A percentile compares a stretch with the other conserved stretches of the same genome.
These are phyloP conservation scores for Serendipita sp. DNA, from an alignment of 1,284 basidiomycete species.

Conservation along the genomic window DNA sequence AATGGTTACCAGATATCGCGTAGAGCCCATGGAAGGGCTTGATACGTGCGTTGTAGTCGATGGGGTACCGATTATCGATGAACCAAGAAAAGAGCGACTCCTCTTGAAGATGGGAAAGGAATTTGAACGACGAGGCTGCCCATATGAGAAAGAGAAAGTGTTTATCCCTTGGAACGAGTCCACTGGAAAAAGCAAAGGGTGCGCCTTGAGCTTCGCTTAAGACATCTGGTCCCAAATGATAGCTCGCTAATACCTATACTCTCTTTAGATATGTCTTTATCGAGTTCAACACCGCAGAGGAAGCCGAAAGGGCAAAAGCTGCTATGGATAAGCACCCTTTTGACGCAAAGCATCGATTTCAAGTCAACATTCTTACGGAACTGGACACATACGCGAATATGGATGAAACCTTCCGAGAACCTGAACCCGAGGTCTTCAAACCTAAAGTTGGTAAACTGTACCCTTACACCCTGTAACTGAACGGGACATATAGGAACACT, in stretches of 20 bases:
- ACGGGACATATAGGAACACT: slow-evolving; percentile 59
- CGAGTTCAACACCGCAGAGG: slow-evolving; percentile 69
- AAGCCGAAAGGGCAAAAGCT: slow-evolving; percentile 69
- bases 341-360: slow-evolving; percentile 84
- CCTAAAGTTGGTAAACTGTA: slow-evolving; percentile 44
- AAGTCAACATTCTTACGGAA: slow-evolving; percentile 84
- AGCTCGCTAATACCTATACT: slow-evolving; percentile 4
- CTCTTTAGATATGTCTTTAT: slow-evolving; percentile 69
- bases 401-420: slow-evolving; percentile 75
- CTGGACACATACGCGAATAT: slow-evolving; percentile 75
- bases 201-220: slow-evolving; percentile 18
- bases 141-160: slow-evolving; percentile 64
- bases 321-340: slow-evolving; percentile 80
- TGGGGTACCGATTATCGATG: slow-evolving; percentile 76
- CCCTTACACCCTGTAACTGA: not conserved
- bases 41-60: slow-evolving; percentile 83
- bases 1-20: slow-evolving; percentile 48
- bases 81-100: slow-evolving; percentile 62
- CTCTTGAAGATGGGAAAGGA: slow-evolving; percentile 68
- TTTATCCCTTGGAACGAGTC: slow-evolving; percentile 74
- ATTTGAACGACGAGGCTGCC: slow-evolving; percentile 65
- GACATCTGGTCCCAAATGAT: not conserved
- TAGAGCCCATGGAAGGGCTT: slow-evolving; percentile 65
- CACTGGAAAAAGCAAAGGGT: slow-evolving; percentile 79
- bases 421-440: slow-evolving; percentile 64